These are phyloP conservation scores for Trypanosoma brucei DNA, from an alignment of 208 protist genomes.

Conservation along the genomic window DNA sequence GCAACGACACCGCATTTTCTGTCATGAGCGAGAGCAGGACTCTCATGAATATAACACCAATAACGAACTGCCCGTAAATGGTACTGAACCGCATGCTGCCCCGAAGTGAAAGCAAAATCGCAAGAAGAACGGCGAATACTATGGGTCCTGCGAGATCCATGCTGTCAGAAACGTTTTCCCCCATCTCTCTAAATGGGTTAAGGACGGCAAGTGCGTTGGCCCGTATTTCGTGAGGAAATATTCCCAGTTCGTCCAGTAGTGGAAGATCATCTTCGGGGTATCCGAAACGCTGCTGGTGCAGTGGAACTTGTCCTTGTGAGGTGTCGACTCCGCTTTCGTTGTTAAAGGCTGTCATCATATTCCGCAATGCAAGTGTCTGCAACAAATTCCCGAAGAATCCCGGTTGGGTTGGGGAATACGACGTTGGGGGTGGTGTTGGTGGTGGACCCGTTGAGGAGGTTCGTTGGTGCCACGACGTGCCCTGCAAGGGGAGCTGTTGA, in stretches of 20 bases:
- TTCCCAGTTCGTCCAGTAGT: conserved; percentile 77
- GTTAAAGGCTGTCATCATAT: conserved; percentile 1
- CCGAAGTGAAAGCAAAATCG: conserved; percentile 60
- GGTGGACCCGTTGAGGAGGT: neutral
- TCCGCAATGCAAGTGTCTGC: conserved; percentile 14
- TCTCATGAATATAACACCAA: conserved; percentile 68
- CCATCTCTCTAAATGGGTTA: conserved; percentile 54
- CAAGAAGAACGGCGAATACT: conserved; percentile 67
- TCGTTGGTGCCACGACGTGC: neutral
- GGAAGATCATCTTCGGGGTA: conserved; percentile 76
- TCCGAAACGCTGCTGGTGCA: conserved; percentile 75
- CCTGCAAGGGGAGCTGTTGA: neutral
- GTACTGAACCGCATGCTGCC: conserved; percentile 81
- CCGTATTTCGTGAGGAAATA: conserved; percentile 56
- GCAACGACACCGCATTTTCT: conserved; percentile 41
- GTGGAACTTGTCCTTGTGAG: conserved; percentile 22
- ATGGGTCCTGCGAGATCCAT: conserved; percentile 74
- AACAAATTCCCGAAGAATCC: conserved; percentile 19
- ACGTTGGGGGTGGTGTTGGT: neutral
- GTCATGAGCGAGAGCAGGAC: conserved; percentile 74
- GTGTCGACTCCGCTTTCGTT: neutral
- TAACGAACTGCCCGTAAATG: conserved; percentile 72
- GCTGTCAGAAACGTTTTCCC: conserved; percentile 31
- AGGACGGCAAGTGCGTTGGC: conserved; percentile 53
- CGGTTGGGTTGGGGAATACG: neutral